A percentile compares a stretch with the other conserved stretches of the same genome.
These are phyloP conservation scores for Backusella luteola DNA, from an alignment of 192 early-diverging fungal genomes.

Conservation along the genomic window DNA sequence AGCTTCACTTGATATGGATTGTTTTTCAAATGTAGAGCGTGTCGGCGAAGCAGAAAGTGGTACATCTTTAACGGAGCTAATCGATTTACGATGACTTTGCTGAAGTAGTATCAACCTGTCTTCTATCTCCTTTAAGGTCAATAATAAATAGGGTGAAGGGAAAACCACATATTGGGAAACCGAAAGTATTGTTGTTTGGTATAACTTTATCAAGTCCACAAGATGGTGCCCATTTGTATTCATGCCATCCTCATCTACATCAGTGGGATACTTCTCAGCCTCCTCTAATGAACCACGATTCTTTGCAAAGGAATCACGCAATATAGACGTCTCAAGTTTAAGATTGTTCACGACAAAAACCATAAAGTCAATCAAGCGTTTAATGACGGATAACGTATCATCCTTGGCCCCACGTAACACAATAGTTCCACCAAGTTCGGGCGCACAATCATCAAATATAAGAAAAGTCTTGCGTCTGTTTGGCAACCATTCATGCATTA, in stretches of 20 bases:
- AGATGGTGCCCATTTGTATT: constrained; percentile 24
- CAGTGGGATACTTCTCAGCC: neutral
- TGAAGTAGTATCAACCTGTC: constrained; percentile 39
- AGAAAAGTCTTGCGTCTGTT: constrained; percentile 84
- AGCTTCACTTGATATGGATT: constrained; percentile 11
- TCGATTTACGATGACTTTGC: constrained; percentile 16
- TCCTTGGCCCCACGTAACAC: constrained; percentile 83
- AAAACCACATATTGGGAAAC: constrained; percentile 87
- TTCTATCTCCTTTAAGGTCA: constrained; percentile 61
- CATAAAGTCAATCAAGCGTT: constrained; percentile 80
- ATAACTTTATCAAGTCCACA: constrained; percentile 48
- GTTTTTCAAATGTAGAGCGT: constrained; percentile 25
- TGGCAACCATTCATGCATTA: constrained; percentile 77
- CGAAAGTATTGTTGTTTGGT: constrained; percentile 76
- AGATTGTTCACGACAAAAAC: constrained; percentile 87
- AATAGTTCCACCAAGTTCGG: constrained; percentile 81
- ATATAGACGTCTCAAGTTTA: constrained; percentile 78
- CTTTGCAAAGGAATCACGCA: constrained; percentile 71
- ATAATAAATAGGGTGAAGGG: constrained; percentile 81
- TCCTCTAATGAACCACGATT: constrained; percentile 17
- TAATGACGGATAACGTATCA: constrained; percentile 67
- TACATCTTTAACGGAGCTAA: neutral
- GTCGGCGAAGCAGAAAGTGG: constrained; percentile 16
- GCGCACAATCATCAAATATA: constrained; percentile 83
- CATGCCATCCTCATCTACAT: constrained; percentile 27